Percentiles rank a stretch among this genome's conserved stretches.
Evolutionary conservation across 2,329 filamentous ascomycete species (phyloP).

Genomic region (Verticillium nonalfalfae): DNA sequence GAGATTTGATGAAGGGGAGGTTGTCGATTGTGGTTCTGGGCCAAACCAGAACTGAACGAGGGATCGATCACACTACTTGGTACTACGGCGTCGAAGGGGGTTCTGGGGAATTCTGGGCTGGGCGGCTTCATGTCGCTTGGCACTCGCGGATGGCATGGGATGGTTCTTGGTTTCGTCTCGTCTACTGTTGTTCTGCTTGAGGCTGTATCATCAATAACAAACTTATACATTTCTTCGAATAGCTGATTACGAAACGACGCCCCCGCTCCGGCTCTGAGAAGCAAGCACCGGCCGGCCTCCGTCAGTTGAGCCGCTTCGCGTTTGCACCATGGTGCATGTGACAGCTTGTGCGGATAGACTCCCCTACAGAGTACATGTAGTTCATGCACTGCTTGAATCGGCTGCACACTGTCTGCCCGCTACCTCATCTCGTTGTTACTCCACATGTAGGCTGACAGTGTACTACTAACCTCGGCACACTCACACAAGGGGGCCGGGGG

Average conservation of each 20-base stretch:
- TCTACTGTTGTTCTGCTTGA: not conserved
- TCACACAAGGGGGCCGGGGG: too few relatives aligned
- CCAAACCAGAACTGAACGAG: conserved; percentile 1
- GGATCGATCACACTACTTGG: not conserved
- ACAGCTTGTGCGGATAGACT: not conserved
- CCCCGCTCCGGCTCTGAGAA: too few relatives aligned
- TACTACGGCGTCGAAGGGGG: not conserved
- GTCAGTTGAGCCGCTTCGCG: not conserved
- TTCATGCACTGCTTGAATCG: too few relatives aligned
- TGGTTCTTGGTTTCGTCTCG: not conserved
- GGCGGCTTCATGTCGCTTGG: conserved; percentile 1
- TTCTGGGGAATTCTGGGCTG: conserved; percentile 4
- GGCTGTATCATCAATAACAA: not conserved
- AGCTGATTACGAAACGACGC: too few relatives aligned
- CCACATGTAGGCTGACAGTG: too few relatives aligned
- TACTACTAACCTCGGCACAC: too few relatives aligned
- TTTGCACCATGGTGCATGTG: not conserved
- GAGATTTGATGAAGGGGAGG: conserved; percentile 34
- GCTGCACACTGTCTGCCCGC: too few relatives aligned
- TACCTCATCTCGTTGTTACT: too few relatives aligned
- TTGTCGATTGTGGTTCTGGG: not conserved
- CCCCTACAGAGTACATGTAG: too few relatives aligned
- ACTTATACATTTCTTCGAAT: not conserved
- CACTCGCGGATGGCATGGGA: conserved; percentile 6
- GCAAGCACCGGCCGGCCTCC: too few relatives aligned